Evolutionary conservation across 2,329 filamentous ascomycete species (phyloP), one percentile per base, ranked within the genome.

Genomic region (Colletotrichum simmondsii): DNA sequence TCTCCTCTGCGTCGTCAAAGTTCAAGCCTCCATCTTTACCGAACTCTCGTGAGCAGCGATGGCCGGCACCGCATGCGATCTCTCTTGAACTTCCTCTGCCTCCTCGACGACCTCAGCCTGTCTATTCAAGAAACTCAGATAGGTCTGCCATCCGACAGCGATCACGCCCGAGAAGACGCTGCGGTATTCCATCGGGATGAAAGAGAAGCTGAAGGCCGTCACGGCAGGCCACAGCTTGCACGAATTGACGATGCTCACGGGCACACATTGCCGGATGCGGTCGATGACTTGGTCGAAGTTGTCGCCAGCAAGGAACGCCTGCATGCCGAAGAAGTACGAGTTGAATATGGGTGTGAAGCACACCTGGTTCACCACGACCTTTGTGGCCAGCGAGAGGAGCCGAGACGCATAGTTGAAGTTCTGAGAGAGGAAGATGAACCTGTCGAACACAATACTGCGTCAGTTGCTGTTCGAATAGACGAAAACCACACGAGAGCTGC

Each of bases 81-180:
- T 74, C 53, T 67, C 58, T 3, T 57, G 58, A 16, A 59, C 60
- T 26, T 72, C 63, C 26, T 71, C 59, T 24, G 71, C 67, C 53
- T 66, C 73, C 42, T 75, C 76, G 28, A 75, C 85, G 61, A 85
- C 85, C 80, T 95, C 94, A 2, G 94, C 94, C 74, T 86, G 85
- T 78, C 92, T 88, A 78, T 97, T 97, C 78, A 97, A 82, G 81
- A 91, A 93, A 76, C 92, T 94, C 77, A 98, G 79, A 86, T 98
- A 98, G 1, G 94, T 95, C 88, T 98, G 95, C 95, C 95, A 98
- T 0, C 93, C 94, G 64, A 98, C 92, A 1, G 94, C 94, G 75
- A 97, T 89, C 7, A 93, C 84, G 1, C 94, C 94, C 0, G 93
- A 91, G 77, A 98, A 97, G 19, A 97, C 88, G 77, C 91, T 94